Percentiles rank a stretch among this genome's conserved stretches.
These are phyloP conservation scores for Platanus orientalis DNA, from an alignment of 164 flowering plant genomes.

Conservation along the genomic window DNA sequence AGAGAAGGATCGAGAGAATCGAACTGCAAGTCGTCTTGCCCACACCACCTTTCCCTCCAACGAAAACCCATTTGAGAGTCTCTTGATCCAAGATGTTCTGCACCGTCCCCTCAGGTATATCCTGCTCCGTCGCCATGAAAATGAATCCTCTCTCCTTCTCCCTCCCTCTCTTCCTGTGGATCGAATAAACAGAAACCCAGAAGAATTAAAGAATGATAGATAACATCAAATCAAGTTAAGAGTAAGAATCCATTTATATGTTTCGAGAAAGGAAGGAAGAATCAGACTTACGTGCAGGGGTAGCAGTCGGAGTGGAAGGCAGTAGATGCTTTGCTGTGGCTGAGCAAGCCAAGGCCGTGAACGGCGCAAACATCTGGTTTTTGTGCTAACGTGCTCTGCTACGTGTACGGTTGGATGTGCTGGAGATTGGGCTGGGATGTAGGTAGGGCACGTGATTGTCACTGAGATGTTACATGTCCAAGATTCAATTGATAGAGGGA, in stretches of 20 bases:
- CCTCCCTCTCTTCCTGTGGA: background rate
- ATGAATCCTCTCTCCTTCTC: background rate
- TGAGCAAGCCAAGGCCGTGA: background rate
- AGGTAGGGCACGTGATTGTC: too few relatives aligned
- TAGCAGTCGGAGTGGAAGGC: background rate
- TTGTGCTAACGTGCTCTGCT: background rate
- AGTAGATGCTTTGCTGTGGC: background rate
- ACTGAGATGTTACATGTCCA: too few relatives aligned
- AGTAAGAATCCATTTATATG: background rate
- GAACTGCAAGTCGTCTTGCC: conserved; percentile 97
- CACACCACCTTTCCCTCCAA: conserved; percentile 97
- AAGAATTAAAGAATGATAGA: background rate
- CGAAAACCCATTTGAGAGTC: conserved; percentile 85
- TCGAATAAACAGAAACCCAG: background rate
- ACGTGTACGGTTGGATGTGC: too few relatives aligned
- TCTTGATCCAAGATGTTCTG: conserved; percentile 83
- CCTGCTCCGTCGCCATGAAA: conserved; percentile 38
- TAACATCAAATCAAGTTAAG: too few relatives aligned
- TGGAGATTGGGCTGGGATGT: too few relatives aligned
- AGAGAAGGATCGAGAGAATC: conserved; percentile 60
- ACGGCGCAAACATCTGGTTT: background rate
- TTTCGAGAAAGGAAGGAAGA: background rate
- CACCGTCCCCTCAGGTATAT: conserved; percentile 58
- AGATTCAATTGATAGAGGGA: too few relatives aligned
- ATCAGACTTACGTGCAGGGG: background rate